These are phyloP conservation scores for Potentilla sterilis DNA, from an alignment of 306 rosid genomes.

Conservation along the genomic window DNA sequence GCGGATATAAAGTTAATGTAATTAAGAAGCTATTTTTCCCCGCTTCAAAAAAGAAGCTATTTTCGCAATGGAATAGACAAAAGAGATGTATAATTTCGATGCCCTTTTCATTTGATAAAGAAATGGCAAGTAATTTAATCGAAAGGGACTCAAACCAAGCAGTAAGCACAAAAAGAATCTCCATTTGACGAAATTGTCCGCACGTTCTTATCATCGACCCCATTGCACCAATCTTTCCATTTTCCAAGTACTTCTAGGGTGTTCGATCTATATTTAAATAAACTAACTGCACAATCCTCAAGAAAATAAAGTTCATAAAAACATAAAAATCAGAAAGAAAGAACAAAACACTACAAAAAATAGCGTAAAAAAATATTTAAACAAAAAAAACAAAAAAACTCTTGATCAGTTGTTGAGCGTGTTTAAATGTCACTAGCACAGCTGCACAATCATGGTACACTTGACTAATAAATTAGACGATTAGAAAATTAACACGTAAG, in stretches of 20 bases:
- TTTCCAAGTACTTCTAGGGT: background rate
- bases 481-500: no score
- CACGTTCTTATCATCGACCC: background rate
- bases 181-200: background rate
- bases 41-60: background rate
- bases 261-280: background rate
- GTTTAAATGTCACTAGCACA: no score
- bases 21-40: background rate
- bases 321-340: background rate
- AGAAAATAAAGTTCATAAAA: no score
- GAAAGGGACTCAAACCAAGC: background rate
- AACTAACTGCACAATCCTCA: background rate
- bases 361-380: no score
- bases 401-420: no score
- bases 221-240: background rate
- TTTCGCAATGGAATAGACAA: background rate
- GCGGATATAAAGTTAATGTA: background rate
- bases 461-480: no score
- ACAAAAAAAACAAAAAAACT: no score
- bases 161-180: background rate
- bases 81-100: background rate
- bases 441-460: no score
- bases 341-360: background rate
- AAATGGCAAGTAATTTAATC: background rate
- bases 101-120: background rate